Conservation (phyloP, 2,329 filamentous ascomycete genomes). For the Bisporella sp. region DNA sequence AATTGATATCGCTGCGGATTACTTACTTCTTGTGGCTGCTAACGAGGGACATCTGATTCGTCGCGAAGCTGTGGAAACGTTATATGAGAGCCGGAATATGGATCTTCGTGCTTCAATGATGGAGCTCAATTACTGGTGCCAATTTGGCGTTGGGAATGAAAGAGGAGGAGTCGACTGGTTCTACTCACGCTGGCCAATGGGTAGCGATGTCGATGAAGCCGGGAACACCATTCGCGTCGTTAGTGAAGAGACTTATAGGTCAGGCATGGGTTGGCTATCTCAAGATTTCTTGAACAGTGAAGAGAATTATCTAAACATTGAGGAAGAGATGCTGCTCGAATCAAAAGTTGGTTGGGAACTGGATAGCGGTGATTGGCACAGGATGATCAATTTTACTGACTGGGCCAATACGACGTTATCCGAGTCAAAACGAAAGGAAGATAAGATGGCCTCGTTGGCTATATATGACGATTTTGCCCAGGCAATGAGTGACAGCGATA, state of each 20-base stretch:
- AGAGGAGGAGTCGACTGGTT: conserved; percentile 89
- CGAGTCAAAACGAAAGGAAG: conserved; percentile 8
- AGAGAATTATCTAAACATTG: conserved; percentile 34
- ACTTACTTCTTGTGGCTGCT: conserved; percentile 75
- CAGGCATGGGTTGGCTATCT: conserved; percentile 71
- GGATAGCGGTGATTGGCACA: conserved; percentile 52
- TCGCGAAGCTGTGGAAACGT: conserved; percentile 55
- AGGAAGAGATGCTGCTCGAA: conserved; percentile 59
- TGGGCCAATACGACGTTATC: conserved; percentile 30
- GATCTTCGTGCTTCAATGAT: conserved; percentile 78
- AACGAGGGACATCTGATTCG: conserved; percentile 79
- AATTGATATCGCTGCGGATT: conserved; percentile 63
- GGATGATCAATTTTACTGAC: conserved; percentile 31
- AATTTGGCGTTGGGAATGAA: conserved; percentile 87
- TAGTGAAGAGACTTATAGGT: conserved; percentile 71
- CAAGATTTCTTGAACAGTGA: conserved; percentile 47
- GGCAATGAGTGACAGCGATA: conserved; percentile 58
- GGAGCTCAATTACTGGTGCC: conserved; percentile 94
- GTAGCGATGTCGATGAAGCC: conserved; percentile 59
- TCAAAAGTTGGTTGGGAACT: conserved; percentile 62
- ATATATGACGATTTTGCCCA: conserved; percentile 49
- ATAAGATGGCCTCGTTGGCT: conserved; percentile 34
- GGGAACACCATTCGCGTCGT: conserved; percentile 68
- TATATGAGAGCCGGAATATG: conserved; percentile 61
- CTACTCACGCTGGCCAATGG: conserved; percentile 67